Evolutionary conservation across 352 stramenopile genomes (phyloP).

Genomic region (Phytophthora cactorum): DNA sequence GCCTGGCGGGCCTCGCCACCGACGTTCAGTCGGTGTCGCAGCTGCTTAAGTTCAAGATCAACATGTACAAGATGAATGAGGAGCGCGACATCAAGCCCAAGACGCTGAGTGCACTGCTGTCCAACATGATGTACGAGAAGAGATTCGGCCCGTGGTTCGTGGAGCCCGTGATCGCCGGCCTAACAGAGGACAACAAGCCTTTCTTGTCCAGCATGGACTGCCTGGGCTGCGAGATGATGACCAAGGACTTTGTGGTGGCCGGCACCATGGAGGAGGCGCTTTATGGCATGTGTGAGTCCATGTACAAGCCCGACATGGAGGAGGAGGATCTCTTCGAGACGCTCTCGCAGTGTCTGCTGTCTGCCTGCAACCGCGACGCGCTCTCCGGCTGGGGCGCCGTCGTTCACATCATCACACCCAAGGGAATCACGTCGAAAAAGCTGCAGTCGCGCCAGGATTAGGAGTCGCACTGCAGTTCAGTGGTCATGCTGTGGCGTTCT

Average conservation of each 20-base stretch:
- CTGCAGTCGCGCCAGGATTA: slow-evolving; percentile 86
- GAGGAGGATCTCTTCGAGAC: slow-evolving; percentile 98
- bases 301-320: slow-evolving; percentile 97
- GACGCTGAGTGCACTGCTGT: slow-evolving; percentile 96
- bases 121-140: slow-evolving; percentile 98
- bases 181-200: slow-evolving; percentile 95
- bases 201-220: slow-evolving; percentile 99
- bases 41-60: slow-evolving; percentile 94
- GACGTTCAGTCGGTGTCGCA: slow-evolving; percentile 98
- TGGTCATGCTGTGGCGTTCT: slow-evolving; percentile 18
- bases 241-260: slow-evolving; percentile 98
- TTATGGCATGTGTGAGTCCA: slow-evolving; percentile 98
- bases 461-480: slow-evolving; percentile 2
- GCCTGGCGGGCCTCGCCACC: slow-evolving; percentile 96
- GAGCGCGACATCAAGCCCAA: slow-evolving; percentile 98
- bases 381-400: slow-evolving; percentile 98
- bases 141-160: slow-evolving; percentile 99
- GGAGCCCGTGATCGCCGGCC: slow-evolving; percentile 97
- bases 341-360: slow-evolving; percentile 97
- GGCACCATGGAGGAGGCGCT: slow-evolving; percentile 98
- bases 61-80: slow-evolving; percentile 99
- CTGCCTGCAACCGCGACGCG: slow-evolving; percentile 98
- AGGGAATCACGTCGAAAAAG: slow-evolving; percentile 86
- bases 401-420: slow-evolving; percentile 97
- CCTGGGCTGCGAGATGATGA: slow-evolving; percentile 95